Conservation (phyloP, 768 basidiomycete genomes). For the Amanita jacksonii region DNA sequence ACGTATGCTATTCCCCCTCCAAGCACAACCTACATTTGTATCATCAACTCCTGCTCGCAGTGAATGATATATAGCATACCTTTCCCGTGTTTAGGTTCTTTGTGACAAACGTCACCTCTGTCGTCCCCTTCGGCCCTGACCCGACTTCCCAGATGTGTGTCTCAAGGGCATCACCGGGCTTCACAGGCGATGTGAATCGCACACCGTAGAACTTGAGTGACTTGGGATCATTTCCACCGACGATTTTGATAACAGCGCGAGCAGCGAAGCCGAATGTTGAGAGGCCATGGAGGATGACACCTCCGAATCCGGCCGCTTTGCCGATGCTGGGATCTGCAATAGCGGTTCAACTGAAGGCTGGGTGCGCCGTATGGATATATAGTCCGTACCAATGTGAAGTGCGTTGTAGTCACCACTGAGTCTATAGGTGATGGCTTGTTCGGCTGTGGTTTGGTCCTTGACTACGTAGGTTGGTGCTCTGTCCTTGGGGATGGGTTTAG, state of each 20-base stretch:
- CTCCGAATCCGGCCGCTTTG: slow-evolving; percentile 68
- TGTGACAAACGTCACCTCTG: slow-evolving; percentile 53
- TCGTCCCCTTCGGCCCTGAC: slow-evolving; percentile 46
- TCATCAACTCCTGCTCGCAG: neutral
- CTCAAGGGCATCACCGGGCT: slow-evolving; percentile 74
- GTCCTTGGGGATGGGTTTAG: slow-evolving; percentile 52
- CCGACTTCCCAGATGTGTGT: slow-evolving; percentile 75
- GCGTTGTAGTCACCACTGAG: slow-evolving; percentile 77
- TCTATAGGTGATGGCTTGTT: slow-evolving; percentile 64
- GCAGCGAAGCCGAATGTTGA: slow-evolving; percentile 78
- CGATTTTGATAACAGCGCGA: slow-evolving; percentile 56
- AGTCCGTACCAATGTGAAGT: slow-evolving; percentile 52
- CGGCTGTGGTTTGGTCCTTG: slow-evolving; percentile 50
- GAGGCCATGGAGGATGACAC: slow-evolving; percentile 78
- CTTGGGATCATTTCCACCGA: slow-evolving; percentile 50
- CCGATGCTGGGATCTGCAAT: slow-evolving; percentile 62
- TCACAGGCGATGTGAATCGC: slow-evolving; percentile 77
- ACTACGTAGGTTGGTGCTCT: slow-evolving; percentile 52
- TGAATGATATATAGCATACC: slow-evolving; percentile 21
- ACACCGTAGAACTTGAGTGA: slow-evolving; percentile 61
- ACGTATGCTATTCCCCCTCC: slow-evolving; percentile 60
- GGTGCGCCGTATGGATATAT: neutral
- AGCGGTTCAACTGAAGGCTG: neutral
- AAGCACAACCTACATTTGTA: slow-evolving; percentile 31
- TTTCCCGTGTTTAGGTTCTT: slow-evolving; percentile 53